Conservation (phyloP, 177 flowering plant genomes). For the Vitis hybrid region DNA sequence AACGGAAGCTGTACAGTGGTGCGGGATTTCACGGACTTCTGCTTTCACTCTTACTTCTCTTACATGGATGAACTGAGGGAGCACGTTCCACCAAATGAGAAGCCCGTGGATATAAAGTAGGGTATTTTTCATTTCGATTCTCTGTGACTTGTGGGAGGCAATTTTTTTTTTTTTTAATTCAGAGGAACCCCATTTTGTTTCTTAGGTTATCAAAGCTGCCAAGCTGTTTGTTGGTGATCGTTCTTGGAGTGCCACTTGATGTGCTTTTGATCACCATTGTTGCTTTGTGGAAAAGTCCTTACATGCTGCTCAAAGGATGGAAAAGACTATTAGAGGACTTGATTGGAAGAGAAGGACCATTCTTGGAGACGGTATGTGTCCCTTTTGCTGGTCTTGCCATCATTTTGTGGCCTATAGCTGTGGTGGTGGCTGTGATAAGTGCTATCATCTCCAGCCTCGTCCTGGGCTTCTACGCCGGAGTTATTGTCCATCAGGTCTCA, state of each 20-base stretch:
- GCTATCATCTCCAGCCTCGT: constrained; percentile 65
- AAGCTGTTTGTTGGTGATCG: constrained; percentile 52
- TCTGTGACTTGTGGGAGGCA: background rate
- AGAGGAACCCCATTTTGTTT: background rate
- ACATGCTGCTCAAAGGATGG: constrained; percentile 89
- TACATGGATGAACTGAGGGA: constrained; percentile 86
- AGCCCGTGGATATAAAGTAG: constrained; percentile 68
- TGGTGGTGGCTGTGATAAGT: constrained; percentile 55
- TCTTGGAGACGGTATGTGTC: constrained; percentile 83
- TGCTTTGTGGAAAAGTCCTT: constrained; percentile 84
- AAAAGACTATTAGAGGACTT: constrained; percentile 82
- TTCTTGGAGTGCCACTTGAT: constrained; percentile 63
- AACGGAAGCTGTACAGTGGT: constrained; percentile 71
- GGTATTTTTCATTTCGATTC: background rate
- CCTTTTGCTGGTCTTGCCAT: constrained; percentile 96
- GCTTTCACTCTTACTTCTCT: constrained; percentile 95
- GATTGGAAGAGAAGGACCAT: constrained; percentile 93
- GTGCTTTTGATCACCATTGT: constrained; percentile 54
- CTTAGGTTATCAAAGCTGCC: constrained; percentile 65
- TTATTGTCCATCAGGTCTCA: constrained; percentile 76
- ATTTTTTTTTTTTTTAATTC: no score
- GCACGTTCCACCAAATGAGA: constrained; percentile 43
- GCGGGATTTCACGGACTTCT: constrained; percentile 76
- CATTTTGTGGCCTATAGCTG: constrained; percentile 86
- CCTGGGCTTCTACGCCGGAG: constrained; percentile 66